Evolutionary conservation across 305 asterid species (phyloP).

Genomic region (Solanum chacoense): DNA sequence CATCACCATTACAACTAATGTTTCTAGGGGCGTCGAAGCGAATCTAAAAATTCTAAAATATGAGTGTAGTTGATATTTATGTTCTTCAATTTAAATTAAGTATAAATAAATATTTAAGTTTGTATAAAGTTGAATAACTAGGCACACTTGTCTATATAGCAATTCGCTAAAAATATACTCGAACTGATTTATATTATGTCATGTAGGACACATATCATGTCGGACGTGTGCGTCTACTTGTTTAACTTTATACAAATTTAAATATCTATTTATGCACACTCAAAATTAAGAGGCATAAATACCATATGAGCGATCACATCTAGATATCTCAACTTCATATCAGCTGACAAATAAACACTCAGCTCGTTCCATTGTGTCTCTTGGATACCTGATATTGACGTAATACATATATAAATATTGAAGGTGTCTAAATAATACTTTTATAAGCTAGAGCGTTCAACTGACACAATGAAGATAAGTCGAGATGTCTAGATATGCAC

Average conservation of each 20-base stretch:
- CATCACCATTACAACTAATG: not conserved
- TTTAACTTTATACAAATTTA: no score
- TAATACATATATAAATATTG: not conserved
- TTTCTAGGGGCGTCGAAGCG: not conserved
- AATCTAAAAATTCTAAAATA: no score
- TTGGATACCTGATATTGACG: not conserved
- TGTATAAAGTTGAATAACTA: no score
- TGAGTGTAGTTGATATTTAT: not conserved
- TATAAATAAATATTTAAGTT: no score
- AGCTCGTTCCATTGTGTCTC: rapidly evolving
- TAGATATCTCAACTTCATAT: not conserved
- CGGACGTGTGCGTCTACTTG: no score
- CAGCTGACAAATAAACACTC: not conserved
- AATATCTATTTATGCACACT: no score
- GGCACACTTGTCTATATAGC: not conserved
- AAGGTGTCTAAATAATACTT: not conserved
- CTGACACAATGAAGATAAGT: not conserved
- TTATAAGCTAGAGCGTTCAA: not conserved
- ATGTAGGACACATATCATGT: not conserved
- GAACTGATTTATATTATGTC: not conserved
- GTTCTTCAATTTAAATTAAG: rapidly evolving
- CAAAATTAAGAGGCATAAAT: no score
- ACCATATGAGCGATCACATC: rapidly evolving
- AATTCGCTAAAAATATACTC: no score
- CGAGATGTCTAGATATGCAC: not conserved